Evolutionary conservation across 2,329 filamentous ascomycete species (phyloP).

Genomic region (Botrytis medusae): DNA sequence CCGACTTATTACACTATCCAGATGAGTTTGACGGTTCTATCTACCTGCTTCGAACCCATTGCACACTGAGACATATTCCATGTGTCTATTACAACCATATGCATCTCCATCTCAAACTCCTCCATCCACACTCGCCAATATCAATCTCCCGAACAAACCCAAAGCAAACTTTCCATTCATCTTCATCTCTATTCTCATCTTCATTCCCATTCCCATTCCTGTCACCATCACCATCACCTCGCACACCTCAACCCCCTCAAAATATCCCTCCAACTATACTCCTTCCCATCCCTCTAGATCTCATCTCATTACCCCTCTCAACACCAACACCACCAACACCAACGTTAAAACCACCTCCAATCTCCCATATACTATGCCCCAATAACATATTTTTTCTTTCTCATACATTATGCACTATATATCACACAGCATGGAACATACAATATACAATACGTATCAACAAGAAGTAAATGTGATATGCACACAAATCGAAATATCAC

Average conservation of each 20-base stretch:
- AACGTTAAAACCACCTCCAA: not conserved
- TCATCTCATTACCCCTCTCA: not conserved
- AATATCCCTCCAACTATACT: not conserved
- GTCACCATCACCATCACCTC: not conserved
- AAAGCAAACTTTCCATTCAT: not conserved
- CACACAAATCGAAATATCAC: no score
- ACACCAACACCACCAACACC: not conserved
- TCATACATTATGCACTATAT: not conserved
- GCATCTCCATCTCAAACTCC: not conserved
- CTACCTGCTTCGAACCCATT: not conserved
- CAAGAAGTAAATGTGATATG: no score
- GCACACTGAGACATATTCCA: not conserved
- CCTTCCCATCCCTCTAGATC: not conserved
- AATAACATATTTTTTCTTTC: not conserved
- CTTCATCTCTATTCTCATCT: not conserved
- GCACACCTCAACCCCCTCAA: not conserved
- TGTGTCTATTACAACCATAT: not conserved
- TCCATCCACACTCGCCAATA: not conserved
- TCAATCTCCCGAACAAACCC: not conserved
- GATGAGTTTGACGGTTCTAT: not conserved
- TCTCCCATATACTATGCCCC: not conserved
- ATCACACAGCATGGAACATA: not conserved
- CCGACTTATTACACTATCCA: no score
- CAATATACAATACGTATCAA: no score
- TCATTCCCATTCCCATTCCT: not conserved